Evolutionary conservation across 345 rosid species (phyloP).

Genomic region (Eucalyptus marginata): DNA sequence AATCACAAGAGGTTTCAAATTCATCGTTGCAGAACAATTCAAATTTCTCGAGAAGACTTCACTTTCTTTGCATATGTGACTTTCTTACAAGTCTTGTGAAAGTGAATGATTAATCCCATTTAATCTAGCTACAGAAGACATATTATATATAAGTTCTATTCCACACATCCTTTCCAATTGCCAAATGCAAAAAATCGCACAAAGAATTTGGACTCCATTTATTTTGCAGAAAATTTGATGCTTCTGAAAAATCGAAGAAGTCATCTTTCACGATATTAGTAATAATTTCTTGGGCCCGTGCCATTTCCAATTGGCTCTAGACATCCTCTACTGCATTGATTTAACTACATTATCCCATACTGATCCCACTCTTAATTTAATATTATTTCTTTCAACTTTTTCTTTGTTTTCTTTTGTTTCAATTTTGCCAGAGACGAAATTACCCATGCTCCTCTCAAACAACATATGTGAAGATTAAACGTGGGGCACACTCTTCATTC

Average conservation of each 20-base stretch:
- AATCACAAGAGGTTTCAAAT: neutral
- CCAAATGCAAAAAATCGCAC: neutral
- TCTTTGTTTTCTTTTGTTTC: too few species aligned
- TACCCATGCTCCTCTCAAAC: too few species aligned
- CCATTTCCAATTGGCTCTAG: too few species aligned
- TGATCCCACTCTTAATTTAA: too few species aligned
- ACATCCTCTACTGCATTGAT: neutral
- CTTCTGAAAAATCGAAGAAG: neutral
- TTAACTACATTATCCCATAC: too few species aligned
- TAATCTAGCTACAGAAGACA: neutral
- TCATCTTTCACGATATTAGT: neutral
- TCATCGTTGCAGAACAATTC: neutral
- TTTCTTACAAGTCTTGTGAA: neutral
- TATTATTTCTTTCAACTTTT: too few species aligned
- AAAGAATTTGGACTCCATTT: neutral
- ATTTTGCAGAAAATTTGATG: neutral
- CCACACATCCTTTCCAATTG: neutral
- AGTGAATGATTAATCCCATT: neutral
- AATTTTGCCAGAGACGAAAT: too few species aligned
- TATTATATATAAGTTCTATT: too few species aligned
- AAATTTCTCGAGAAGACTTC: neutral
- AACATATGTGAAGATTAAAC: too few species aligned
- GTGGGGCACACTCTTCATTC: too few species aligned
- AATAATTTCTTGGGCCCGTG: neutral
- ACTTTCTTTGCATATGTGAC: neutral